Evolutionary conservation across 2,329 filamentous ascomycete species (phyloP).

Genomic region (Chaetomiaceae sp.): DNA sequence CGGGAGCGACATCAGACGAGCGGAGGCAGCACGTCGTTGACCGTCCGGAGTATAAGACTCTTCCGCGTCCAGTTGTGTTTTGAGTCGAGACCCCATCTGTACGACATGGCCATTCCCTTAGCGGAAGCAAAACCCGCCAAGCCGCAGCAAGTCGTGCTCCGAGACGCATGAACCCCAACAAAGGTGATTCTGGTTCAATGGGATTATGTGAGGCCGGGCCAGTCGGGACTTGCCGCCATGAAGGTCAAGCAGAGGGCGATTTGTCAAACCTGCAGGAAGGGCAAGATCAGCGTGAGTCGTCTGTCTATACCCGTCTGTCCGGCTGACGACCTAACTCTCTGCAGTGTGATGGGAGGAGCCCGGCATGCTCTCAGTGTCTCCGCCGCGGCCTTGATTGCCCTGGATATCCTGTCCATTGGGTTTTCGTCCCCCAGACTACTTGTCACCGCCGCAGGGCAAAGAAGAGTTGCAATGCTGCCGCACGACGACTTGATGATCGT

Average conservation of each 20-base stretch:
- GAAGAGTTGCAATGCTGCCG: not conserved
- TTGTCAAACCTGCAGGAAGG: constrained; percentile 18
- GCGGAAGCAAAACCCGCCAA: constrained; percentile 14
- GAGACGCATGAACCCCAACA: too few species aligned
- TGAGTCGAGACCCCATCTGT: too few species aligned
- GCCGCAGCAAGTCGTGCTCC: not conserved
- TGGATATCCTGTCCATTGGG: constrained; percentile 18
- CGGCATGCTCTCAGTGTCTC: constrained; percentile 18
- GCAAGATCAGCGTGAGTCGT: constrained; percentile 19
- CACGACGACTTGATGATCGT: not conserved
- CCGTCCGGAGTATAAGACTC: not conserved
- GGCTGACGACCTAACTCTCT: not conserved
- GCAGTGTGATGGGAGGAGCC: constrained; percentile 20
- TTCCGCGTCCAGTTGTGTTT: too few species aligned
- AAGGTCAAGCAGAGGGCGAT: constrained; percentile 18
- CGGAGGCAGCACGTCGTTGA: not conserved
- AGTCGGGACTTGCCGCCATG: constrained; percentile 8
- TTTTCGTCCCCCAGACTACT: constrained; percentile 15
- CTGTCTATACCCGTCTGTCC: not conserved
- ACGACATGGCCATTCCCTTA: not conserved
- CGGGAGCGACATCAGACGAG: not conserved
- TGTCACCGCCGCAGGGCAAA: not conserved
- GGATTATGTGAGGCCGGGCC: not conserved
- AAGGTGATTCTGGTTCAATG: too few species aligned
- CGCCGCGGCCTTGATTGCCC: constrained; percentile 16